Evolutionary conservation across 2,329 filamentous ascomycete species (phyloP).

Genomic region (Alternaria triticina): DNA sequence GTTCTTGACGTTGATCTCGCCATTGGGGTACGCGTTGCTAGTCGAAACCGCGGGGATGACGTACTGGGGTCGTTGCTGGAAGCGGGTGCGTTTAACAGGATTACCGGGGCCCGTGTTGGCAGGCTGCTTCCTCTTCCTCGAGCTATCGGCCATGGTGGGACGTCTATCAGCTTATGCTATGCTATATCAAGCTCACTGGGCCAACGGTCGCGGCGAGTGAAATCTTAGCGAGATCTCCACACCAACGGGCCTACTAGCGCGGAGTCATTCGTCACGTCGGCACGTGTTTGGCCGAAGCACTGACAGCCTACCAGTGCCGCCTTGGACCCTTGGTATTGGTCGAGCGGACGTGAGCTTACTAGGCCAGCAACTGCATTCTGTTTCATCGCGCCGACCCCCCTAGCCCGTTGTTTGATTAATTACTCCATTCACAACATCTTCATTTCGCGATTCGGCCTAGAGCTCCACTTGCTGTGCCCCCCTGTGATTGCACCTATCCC

Average conservation of each 20-base stretch:
- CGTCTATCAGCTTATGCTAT: neutral
- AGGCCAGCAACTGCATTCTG: constrained; percentile 10
- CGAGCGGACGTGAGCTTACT: neutral
- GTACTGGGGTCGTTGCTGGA: constrained; percentile 32
- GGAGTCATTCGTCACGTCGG: constrained; percentile 11
- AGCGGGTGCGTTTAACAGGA: constrained; percentile 33
- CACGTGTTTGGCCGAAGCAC: constrained; percentile 12
- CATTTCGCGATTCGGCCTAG: constrained; percentile 18
- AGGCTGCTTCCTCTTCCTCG: constrained; percentile 33
- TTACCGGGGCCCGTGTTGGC: constrained; percentile 10
- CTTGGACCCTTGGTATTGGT: constrained; percentile 5
- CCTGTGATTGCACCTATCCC: constrained; percentile 28
- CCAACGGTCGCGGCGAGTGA: constrained; percentile 13
- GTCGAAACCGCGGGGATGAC: constrained; percentile 39
- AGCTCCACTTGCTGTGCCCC: constrained; percentile 15
- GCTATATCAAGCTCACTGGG: neutral
- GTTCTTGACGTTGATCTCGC: constrained; percentile 81
- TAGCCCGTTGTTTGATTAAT: constrained; percentile 10
- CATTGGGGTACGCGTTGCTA: constrained; percentile 65
- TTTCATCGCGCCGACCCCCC: constrained; percentile 15
- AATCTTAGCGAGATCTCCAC: constrained; percentile 14
- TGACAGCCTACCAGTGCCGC: neutral
- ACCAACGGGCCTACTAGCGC: constrained; percentile 10
- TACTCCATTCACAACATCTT: constrained; percentile 15
- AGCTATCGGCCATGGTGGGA: constrained; percentile 21